Percentiles rank a stretch among this genome's conserved stretches.
Evolutionary conservation across 257 asterid genomes (phyloP).

Genomic region (Solanum habrochaites): DNA sequence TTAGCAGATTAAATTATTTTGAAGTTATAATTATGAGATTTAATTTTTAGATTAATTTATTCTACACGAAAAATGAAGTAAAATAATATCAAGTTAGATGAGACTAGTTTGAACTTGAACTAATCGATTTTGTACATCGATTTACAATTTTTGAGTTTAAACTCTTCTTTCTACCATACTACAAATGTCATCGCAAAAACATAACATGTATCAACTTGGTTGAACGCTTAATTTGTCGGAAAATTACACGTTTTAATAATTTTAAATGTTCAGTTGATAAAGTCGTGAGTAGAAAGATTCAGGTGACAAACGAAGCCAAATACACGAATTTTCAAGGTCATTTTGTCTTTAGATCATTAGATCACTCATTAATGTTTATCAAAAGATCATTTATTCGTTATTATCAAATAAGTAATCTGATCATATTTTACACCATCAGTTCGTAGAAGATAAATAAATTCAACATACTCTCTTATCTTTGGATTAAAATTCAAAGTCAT

Average conservation of each 20-base stretch:
- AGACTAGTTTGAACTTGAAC: not conserved
- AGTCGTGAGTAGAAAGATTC: no score
- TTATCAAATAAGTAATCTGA: not conserved
- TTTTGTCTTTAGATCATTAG: not conserved
- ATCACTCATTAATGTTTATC: not conserved
- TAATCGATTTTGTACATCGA: not conserved
- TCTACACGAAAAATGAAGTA: no score
- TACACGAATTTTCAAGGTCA: accelerated
- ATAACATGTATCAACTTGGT: no score
- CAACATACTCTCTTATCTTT: no score
- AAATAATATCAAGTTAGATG: not conserved
- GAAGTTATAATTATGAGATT: not conserved
- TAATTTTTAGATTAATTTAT: no score
- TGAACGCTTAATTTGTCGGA: no score
- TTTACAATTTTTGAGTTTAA: not conserved
- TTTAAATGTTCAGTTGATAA: no score
- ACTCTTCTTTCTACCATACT: not conserved
- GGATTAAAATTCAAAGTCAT: no score
- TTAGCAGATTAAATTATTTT: no score
- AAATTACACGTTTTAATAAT: no score
- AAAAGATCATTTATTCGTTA: not conserved
- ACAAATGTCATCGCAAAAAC: not conserved
- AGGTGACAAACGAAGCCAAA: no score
- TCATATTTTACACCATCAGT: not conserved
- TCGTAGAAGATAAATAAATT: no score